Evolutionary conservation across 371 early-diverging fungal genomes (phyloP), one percentile per base, ranked within the genome.

Genomic region (Zychaea mexicana): DNA sequence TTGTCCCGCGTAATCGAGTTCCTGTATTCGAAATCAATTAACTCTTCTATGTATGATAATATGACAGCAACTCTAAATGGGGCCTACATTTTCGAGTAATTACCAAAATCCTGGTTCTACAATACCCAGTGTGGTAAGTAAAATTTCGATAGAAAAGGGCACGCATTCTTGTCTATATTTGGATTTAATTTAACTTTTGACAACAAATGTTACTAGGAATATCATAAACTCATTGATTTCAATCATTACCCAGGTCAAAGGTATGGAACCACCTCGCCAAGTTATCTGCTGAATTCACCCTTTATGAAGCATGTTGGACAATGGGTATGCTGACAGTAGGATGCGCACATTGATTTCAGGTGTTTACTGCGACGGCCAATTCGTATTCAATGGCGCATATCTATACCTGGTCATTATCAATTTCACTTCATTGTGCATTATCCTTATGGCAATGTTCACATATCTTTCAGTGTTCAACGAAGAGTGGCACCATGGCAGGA

Each of bases 61-160:
- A n/a, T n/a, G n/a, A 27, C 65, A 81, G 82, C 24, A 68, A 78
- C 67, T 82, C 82, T 4, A 79, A 77, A 56, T 82, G 75, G 72
- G 82, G 82, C 17, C 57, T 82, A 17, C 82, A 82, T 53, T 82
- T 68, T 57, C 67, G 79, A 17, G 73, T 77, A 9, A 79, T 82
- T 15, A 75, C 70, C 19, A 76, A 82, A 32, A 75, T 82, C 27
- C 67, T 71, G 26, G 76, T 82, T 17, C 69, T 76, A 28, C 82
- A 82, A 53, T 82, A 72, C 62, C 82, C 82, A 26, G 65, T 82
- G n/a, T 79, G 79, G 82, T 79, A 72, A 65, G 62, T n/a, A 33
- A 2, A 19, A 24, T 49, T 2, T n/a, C n/a, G n/a, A n/a, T n/a
- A n/a, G n/a, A n/a, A n/a, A n/a, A n/a, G n/a, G n/a, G n/a, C n/a